Evolutionary conservation across 345 rosid genomes (phyloP).

Genomic region (Excoecaria cochinchinensis): DNA sequence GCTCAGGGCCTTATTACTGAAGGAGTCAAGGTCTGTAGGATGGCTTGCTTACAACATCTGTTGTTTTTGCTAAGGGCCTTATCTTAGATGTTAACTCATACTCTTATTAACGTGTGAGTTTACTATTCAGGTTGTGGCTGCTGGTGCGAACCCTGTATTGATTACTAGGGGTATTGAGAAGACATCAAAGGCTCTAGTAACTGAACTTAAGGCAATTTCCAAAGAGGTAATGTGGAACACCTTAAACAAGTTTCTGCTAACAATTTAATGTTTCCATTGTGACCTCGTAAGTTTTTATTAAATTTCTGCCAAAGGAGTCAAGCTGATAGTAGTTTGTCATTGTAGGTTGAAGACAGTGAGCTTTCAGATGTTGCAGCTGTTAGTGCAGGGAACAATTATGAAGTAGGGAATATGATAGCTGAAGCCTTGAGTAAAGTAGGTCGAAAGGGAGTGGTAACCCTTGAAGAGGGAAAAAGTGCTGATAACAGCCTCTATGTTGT

Average conservation of each 20-base stretch:
- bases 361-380: constrained; percentile 99
- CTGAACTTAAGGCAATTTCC: constrained; percentile 74
- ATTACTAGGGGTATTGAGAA: constrained; percentile 97
- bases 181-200: constrained; percentile 78
- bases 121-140: constrained; percentile 79
- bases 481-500: constrained; percentile 95
- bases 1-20: constrained; percentile 96
- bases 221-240: constrained; percentile 58
- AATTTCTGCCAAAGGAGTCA: neutral
- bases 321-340: neutral
- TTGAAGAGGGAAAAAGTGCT: constrained; percentile 98
- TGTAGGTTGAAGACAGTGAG: constrained; percentile 97
- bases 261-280: neutral
- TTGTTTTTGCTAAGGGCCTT: constrained; percentile 96
- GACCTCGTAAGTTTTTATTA: neutral
- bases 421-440: constrained; percentile 99
- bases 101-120: neutral
- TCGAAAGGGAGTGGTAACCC: constrained; percentile 92
- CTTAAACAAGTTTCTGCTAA: neutral
- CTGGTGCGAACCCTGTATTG: constrained; percentile 95
- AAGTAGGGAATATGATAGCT: constrained; percentile 95
- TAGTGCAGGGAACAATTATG: constrained; percentile 94
- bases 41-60: constrained; percentile 61
- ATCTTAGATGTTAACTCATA: constrained; percentile 7
- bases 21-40: constrained; percentile 77